Evolutionary conservation across 208 protist species (phyloP).

Genomic region (Leishmania braziliensis): DNA sequence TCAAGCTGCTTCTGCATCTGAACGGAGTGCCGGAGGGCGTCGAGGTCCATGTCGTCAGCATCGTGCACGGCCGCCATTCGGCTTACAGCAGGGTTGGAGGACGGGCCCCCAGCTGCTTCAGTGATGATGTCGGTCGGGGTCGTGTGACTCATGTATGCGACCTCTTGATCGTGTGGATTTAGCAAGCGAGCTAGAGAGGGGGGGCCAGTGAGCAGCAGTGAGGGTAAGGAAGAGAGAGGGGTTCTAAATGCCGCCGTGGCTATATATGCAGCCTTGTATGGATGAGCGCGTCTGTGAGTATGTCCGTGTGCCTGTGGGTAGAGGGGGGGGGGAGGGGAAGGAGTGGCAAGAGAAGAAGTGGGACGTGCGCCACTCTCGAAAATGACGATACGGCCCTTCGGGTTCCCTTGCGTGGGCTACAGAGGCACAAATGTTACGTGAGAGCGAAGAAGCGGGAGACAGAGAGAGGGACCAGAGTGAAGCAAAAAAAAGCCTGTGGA

Average conservation of each 20-base stretch:
- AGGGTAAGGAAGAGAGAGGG: not conserved
- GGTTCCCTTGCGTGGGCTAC: not conserved
- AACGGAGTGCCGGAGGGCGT: conserved; percentile 55
- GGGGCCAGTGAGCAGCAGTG: not conserved
- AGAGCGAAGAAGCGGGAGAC: not conserved
- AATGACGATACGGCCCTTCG: not conserved
- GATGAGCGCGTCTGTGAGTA: not conserved
- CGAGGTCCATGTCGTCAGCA: conserved; percentile 65
- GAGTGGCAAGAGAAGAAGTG: not conserved
- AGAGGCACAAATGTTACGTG: too few relatives aligned
- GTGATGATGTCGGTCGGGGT: not conserved
- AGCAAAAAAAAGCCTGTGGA: not conserved
- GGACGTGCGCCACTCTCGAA: not conserved
- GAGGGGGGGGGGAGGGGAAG: not conserved
- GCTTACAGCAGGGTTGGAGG: not conserved
- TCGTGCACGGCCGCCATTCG: conserved; percentile 1
- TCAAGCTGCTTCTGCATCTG: conserved; percentile 52
- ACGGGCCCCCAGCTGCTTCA: not conserved
- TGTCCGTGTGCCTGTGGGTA: not conserved
- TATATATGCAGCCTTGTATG: conserved; percentile 5
- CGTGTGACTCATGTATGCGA: conserved; percentile 1
- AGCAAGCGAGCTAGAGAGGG: not conserved
- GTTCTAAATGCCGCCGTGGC: not conserved
- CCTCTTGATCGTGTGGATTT: not conserved
- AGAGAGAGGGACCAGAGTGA: not conserved